phyloP scores from a whole-genome alignment of 352 stramenopile genomes.

The Phytophthora europaea region DNA sequence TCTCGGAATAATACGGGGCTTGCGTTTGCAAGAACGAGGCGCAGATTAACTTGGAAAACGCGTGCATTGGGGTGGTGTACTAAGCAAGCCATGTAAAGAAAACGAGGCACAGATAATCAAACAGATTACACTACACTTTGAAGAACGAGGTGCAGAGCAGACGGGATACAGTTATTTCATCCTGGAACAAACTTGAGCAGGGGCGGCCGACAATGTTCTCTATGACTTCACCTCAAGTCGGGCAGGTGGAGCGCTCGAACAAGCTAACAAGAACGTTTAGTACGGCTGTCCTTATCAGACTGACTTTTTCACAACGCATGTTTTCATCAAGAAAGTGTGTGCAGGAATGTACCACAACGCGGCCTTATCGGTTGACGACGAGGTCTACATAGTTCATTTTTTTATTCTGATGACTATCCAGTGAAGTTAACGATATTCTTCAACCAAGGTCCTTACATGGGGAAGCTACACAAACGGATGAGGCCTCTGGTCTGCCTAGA shows the following conservation, averaged over 20 bases:
- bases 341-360: slow-evolving; percentile 95
- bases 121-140: too few species aligned
- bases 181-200: slow-evolving; percentile 63
- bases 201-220: slow-evolving; percentile 73
- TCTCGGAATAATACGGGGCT: too few species aligned
- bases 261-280: too few species aligned
- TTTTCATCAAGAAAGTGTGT: slow-evolving; percentile 87
- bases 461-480: slow-evolving; percentile 93
- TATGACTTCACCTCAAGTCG: slow-evolving; percentile 69
- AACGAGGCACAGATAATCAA: too few species aligned
- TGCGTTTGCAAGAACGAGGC: too few species aligned
- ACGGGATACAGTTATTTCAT: too few species aligned
- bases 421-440: neutral
- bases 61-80: too few species aligned
- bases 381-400: slow-evolving; percentile 45
- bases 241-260: slow-evolving; percentile 61
- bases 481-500: too few species aligned
- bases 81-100: too few species aligned
- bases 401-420: neutral
- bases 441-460: slow-evolving; percentile 91
- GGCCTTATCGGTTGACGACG: slow-evolving; percentile 90
- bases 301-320: slow-evolving; percentile 83
- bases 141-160: too few species aligned
- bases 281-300: slow-evolving; percentile 12
- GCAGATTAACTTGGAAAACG: too few species aligned